Base-by-base conservation (phyloP, 2,329 filamentous ascomycete species). In the Fusarium heterosporum region DNA sequence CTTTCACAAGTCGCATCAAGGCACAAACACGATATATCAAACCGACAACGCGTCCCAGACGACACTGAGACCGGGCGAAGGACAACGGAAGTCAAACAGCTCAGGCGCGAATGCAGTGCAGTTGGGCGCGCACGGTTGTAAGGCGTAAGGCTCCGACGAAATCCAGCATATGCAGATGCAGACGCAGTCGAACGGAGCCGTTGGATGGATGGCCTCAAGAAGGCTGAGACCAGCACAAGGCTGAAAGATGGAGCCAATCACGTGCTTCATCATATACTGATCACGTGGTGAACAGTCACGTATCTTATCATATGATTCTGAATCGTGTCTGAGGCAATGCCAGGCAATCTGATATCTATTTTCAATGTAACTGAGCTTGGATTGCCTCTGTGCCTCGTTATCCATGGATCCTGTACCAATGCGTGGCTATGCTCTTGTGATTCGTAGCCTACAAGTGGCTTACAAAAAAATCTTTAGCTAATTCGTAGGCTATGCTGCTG, bases 51-150 rank as follows among this genome's bases (percentile, higher is more conserved):
- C 67, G 61, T 63, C 59, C 50, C 43, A 58, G 45, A 45, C 53
- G 54, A 62, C 62, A 64, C 71, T 57, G 61, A 50, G 56, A 47
- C 61, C 46, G 55, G 64, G 61, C 66, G 62, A 70, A 34, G 57
- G 66, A 61, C 55, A 34, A 46, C 8, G 50, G n/a, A 65, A 67
- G 49, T 50, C 55, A 56, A 55, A 55, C 48, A 67, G 53, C 56
- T 70, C 54, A 68, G 70, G 70, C 65, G 68, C 67, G 49, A 61
- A 60, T 64, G 68, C 70, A 63, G 50, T 53, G 29, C 50, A 53
- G 68, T 73, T 73, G 70, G 71, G 71, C 71, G 66, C 70, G 58
- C 65, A 72, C 64, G 64, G 71, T 41, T 60, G 52, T 40, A 64
- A 45, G 62, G 59, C 66, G 63, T 73, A 72, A 71, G 71, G 71